Evolutionary conservation across 768 basidiomycete genomes (phyloP).

Genomic region (Boletus rex-veris): DNA sequence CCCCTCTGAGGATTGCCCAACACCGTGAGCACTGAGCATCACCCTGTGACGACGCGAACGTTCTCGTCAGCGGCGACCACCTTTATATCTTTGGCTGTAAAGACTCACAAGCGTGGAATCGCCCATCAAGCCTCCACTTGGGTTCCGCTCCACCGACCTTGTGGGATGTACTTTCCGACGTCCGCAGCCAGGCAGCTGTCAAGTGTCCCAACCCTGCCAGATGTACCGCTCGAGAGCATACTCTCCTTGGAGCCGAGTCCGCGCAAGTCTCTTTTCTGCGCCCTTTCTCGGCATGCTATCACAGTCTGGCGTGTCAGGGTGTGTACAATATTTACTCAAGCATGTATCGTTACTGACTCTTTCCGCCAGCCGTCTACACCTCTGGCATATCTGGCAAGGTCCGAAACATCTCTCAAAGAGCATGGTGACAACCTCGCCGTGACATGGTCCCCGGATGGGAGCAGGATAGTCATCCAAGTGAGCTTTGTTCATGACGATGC

Average conservation of each 20-base stretch:
- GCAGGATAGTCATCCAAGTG: constrained; percentile 77
- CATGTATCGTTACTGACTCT: not conserved
- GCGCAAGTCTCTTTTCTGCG: constrained; percentile 74
- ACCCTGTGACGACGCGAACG: not conserved
- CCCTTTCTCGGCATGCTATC: constrained; percentile 66
- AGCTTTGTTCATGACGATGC: constrained; percentile 21
- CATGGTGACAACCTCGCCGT: constrained; percentile 78
- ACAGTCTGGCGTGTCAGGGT: constrained; percentile 83
- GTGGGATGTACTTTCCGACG: constrained; percentile 80
- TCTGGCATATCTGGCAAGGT: constrained; percentile 71
- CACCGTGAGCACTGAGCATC: constrained; percentile 6
- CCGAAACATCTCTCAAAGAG: constrained; percentile 69
- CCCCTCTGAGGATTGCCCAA: not conserved
- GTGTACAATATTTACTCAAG: constrained; percentile 27
- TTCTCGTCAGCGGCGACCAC: constrained; percentile 10
- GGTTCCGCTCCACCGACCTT: not conserved
- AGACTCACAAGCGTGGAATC: not conserved
- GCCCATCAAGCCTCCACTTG: not conserved
- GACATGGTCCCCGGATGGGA: constrained; percentile 83
- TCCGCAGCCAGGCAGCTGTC: constrained; percentile 72
- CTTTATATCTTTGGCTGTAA: constrained; percentile 5
- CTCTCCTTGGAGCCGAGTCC: constrained; percentile 62
- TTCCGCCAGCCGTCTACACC: constrained; percentile 60
- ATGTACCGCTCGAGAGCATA: constrained; percentile 54
- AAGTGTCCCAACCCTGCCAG: constrained; percentile 64